These are phyloP conservation scores for Termitomyces titanicus DNA, from an alignment of 768 basidiomycete species.

Conservation along the genomic window DNA sequence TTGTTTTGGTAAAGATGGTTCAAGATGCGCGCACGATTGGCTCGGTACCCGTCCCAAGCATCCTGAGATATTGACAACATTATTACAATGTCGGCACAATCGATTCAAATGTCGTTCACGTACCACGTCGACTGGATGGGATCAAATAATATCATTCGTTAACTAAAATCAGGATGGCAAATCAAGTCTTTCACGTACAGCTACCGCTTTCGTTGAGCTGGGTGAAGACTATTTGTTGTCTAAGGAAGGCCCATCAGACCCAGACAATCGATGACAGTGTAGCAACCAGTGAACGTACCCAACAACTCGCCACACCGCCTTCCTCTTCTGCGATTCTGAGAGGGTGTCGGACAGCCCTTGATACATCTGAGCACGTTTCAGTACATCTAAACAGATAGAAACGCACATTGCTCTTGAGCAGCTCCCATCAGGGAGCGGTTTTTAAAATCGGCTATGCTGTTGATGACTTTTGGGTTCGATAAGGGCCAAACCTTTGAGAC, in stretches of 20 bases:
- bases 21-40: constrained; percentile 48
- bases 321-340: not conserved
- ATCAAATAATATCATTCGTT: not conserved
- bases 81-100: not conserved
- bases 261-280: not conserved
- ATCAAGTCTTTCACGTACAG: not conserved
- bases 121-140: not conserved
- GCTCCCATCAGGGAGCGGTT: constrained; percentile 54
- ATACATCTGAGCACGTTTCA: not conserved
- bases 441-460: constrained; percentile 46
- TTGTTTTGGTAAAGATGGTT: constrained; percentile 45
- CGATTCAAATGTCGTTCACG: not conserved
- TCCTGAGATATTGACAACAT: not conserved
- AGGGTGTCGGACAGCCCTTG: not conserved
- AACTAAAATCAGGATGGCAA: not conserved
- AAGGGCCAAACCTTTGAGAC: no score
- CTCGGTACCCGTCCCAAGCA: constrained; percentile 39
- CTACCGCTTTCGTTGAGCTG: not conserved
- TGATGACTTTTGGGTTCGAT: constrained; percentile 27
- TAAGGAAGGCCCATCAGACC: not conserved
- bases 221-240: not conserved
- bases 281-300: not conserved
- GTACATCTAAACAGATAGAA: not conserved
- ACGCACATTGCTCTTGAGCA: constrained; percentile 51
- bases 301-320: not conserved